Conservation (phyloP, 805 yeast species). For the Kodamaea kaohsiungensis region DNA sequence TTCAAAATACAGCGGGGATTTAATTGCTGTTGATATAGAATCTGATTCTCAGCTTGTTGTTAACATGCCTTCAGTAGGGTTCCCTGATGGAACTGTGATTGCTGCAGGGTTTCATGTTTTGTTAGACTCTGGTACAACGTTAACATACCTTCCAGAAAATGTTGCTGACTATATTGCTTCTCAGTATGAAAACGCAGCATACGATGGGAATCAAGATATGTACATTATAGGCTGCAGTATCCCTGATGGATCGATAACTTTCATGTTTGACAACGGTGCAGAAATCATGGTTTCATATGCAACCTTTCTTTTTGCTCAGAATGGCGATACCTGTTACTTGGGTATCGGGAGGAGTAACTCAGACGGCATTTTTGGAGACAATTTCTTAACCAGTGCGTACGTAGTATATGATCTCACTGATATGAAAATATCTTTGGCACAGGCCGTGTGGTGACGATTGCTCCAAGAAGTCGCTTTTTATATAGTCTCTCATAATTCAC, state of each 20-base stretch:
- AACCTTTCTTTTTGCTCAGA: background rate
- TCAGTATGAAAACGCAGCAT: background rate
- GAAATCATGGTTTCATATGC: slow-evolving; percentile 1
- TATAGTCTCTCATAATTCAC: too few species aligned
- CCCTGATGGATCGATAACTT: slow-evolving; percentile 3
- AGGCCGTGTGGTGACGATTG: slow-evolving; percentile 13
- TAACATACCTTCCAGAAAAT: slow-evolving; percentile 28
- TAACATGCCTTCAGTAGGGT: background rate
- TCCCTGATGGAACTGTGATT: background rate
- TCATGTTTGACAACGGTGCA: slow-evolving; percentile 6
- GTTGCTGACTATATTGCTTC: slow-evolving; percentile 8
- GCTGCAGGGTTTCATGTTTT: slow-evolving; percentile 27
- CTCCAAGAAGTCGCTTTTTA: too few species aligned
- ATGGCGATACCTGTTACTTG: slow-evolving; percentile 6
- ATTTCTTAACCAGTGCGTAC: slow-evolving; percentile 28
- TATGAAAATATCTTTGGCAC: slow-evolving; percentile 23
- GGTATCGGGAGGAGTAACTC: background rate
- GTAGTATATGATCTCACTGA: slow-evolving; percentile 27
- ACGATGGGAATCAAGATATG: background rate
- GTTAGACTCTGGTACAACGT: slow-evolving; percentile 11
- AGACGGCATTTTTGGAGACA: slow-evolving; percentile 25
- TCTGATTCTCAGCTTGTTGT: background rate
- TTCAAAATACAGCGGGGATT: slow-evolving; percentile 55
- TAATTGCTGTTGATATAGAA: slow-evolving; percentile 19
- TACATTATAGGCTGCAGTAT: slow-evolving; percentile 4